Evolutionary conservation across 805 yeast species (phyloP), one percentile per base, ranked within the genome.

Genomic region (Yarrowia sp.): DNA sequence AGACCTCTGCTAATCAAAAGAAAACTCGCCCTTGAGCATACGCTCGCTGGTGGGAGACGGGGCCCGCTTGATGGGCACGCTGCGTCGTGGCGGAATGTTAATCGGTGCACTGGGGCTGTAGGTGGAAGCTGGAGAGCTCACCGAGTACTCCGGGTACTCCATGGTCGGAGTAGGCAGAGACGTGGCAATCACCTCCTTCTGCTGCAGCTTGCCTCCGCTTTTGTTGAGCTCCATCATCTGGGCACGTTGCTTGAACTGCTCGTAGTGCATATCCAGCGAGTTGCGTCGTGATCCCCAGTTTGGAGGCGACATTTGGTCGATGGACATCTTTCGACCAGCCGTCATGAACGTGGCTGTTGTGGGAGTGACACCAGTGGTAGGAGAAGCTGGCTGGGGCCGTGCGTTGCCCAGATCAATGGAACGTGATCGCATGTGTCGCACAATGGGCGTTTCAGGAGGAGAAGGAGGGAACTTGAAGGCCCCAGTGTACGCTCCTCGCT

Each of bases 301-400:
- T 8, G 64, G 64, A 3, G 64, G 51, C 43, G 64, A 58, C 41
- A 36, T 44, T 9, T 43, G 51, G 51, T 58, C 64, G 6, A 58
- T 43, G 22, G 51, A 43, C 51, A 43, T 43, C 8, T 44, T 43
- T 9, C 64, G 41, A 14, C 64, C 64, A 1, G 64, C 64, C 4
- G 64, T 58, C 64, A 58, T 58, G 64, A 58, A 58, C 13, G 64
- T 44, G 13, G 64, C 64, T 1, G 64, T 58, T 14, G 64, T 58
- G 35, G 64, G 51, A 2, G 64, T 43, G 9, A 58, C 33, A 1
- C 64, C 51, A 4, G 64, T 58, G 8, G 64, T 58, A 1, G 64
- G 64, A 9, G 64, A 44, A 7, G 51, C 50, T 8, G 64, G 64
- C 14, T 14, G 41, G 3, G 50, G 51, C n/a, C 51, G 13, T 1